Conservation (phyloP, 768 basidiomycete species). For the Podaxis sp. region DNA sequence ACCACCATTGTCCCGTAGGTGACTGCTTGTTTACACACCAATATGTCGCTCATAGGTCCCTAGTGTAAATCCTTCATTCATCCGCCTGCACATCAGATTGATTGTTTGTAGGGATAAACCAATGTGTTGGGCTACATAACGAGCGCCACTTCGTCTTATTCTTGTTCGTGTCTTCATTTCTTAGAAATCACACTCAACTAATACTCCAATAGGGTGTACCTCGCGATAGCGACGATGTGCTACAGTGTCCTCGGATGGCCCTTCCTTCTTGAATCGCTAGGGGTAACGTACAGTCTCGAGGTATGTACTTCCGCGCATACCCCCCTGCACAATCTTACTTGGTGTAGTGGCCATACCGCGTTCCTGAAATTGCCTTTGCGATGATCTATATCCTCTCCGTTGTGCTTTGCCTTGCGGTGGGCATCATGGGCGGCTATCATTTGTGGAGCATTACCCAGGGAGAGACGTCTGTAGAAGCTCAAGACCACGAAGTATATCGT, state of each 20-base stretch:
- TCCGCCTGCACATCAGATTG: not conserved
- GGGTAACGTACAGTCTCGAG: slow-evolving; percentile 33
- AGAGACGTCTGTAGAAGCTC: slow-evolving; percentile 88
- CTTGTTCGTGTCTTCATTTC: slow-evolving; percentile 52
- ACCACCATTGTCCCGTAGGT: slow-evolving; percentile 89
- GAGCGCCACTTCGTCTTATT: slow-evolving; percentile 96
- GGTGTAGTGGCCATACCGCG: slow-evolving; percentile 39
- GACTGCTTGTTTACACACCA: slow-evolving; percentile 3
- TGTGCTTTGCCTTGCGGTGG: slow-evolving; percentile 73
- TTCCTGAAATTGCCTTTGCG: slow-evolving; percentile 68
- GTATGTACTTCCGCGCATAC: slow-evolving; percentile 25
- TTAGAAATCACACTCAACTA: not conserved
- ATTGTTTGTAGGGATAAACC: slow-evolving; percentile 78
- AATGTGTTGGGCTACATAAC: slow-evolving; percentile 94
- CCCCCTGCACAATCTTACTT: not conserved
- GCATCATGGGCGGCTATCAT: slow-evolving; percentile 71
- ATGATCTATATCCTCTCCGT: slow-evolving; percentile 71
- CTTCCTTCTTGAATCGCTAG: slow-evolving; percentile 53
- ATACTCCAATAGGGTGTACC: slow-evolving; percentile 59
- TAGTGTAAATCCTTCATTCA: slow-evolving; percentile 24
- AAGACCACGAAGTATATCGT: slow-evolving; percentile 80
- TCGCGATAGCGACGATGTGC: slow-evolving; percentile 65
- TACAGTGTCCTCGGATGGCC: slow-evolving; percentile 62
- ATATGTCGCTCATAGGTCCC: not conserved
- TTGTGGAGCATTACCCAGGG: slow-evolving; percentile 65